Percentiles rank a stretch among this genome's conserved stretches.
Conservation (phyloP, 331 rosid genomes). For the Cydonia oblonga region DNA sequence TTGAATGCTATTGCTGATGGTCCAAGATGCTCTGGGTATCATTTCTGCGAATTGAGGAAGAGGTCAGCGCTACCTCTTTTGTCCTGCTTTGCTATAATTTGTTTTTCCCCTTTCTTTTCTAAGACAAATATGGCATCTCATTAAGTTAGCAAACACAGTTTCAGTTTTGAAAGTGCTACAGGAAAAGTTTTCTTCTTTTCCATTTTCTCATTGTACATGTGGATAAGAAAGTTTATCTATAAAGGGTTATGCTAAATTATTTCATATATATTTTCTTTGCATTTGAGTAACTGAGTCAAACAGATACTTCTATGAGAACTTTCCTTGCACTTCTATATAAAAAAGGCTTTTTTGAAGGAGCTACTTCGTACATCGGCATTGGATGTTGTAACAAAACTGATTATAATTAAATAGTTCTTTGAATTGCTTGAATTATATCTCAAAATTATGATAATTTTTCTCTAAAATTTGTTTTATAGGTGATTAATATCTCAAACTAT, state of each 20-base stretch:
- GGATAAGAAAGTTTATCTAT: not conserved
- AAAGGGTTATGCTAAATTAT: not conserved
- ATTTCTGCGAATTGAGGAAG: constrained; percentile 70
- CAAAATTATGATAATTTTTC: not conserved
- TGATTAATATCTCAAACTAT: constrained; percentile 40
- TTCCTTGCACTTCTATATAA: not conserved
- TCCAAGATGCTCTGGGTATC: constrained; percentile 85
- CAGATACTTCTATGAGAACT: not conserved
- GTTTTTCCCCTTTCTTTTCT: not conserved
- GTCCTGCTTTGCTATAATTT: constrained; percentile 11
- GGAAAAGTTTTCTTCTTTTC: not conserved
- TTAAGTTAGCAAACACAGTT: not conserved
- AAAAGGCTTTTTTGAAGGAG: not conserved
- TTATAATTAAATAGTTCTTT: not conserved
- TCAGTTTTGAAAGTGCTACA: not conserved
- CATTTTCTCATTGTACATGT: not conserved
- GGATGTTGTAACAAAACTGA: not conserved
- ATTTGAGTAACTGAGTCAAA: not conserved
- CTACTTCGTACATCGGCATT: not conserved
- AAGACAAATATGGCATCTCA: constrained; percentile 2
- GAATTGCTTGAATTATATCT: not conserved
- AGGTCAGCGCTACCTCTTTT: constrained; percentile 46
- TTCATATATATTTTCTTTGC: not conserved
- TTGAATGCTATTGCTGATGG: constrained; percentile 80
- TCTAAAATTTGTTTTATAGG: constrained; percentile 36